phyloP scores from a whole-genome alignment of 2,329 filamentous ascomycete genomes.

The Nigrospora oryzae region DNA sequence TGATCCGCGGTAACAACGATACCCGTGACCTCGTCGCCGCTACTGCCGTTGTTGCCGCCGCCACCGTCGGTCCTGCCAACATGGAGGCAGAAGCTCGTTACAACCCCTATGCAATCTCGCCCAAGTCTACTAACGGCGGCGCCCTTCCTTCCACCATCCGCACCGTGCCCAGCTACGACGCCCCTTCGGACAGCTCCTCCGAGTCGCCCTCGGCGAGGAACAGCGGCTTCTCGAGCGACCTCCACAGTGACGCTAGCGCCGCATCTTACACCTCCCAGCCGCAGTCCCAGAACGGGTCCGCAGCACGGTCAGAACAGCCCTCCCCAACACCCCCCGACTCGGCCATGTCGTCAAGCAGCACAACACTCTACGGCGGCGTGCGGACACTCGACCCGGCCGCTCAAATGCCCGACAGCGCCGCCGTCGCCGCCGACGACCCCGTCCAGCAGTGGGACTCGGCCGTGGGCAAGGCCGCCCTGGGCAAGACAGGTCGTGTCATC shows the following conservation, averaged over 20 bases:
- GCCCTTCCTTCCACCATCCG: slow-evolving; percentile 41
- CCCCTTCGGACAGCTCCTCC: slow-evolving; percentile 28
- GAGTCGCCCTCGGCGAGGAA: slow-evolving; percentile 30
- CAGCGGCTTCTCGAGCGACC: slow-evolving; percentile 47
- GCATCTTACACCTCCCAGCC: slow-evolving; percentile 29
- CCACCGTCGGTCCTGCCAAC: no score
- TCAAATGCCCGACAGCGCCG: slow-evolving; percentile 8
- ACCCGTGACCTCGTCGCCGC: no score
- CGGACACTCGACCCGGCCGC: neutral
- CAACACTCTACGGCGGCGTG: slow-evolving; percentile 6
- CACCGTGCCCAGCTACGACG: slow-evolving; percentile 47
- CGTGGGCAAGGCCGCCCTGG: slow-evolving; percentile 60
- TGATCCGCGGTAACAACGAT: no score
- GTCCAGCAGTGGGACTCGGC: slow-evolving; percentile 52
- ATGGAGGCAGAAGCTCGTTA: slow-evolving; percentile 3
- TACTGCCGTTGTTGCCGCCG: no score
- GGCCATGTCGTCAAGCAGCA: slow-evolving; percentile 15
- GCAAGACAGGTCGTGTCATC: slow-evolving; percentile 71
- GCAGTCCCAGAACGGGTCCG: slow-evolving; percentile 20
- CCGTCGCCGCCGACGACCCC: slow-evolving; percentile 11
- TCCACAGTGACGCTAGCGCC: slow-evolving; percentile 44
- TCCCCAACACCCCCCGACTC: slow-evolving; percentile 10
- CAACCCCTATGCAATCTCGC: slow-evolving; percentile 4
- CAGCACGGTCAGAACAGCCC: slow-evolving; percentile 20
- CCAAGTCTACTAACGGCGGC: slow-evolving; percentile 2